Percentiles rank a stretch among this genome's conserved stretches.
These are phyloP conservation scores for Pisolithus albus DNA, from an alignment of 768 basidiomycete species.

Conservation along the genomic window DNA sequence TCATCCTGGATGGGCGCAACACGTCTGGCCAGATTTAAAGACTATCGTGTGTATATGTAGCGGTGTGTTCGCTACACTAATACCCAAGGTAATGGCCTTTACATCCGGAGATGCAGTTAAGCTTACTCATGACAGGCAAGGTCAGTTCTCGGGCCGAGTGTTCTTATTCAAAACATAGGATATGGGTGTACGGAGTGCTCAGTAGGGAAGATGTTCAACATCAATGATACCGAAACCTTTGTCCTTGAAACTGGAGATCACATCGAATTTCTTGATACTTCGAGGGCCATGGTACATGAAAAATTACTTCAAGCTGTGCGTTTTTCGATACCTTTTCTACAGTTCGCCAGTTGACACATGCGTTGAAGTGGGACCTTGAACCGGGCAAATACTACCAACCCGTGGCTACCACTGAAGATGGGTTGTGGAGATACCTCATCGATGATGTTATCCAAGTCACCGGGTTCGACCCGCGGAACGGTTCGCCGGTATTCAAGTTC, in stretches of 20 bases:
- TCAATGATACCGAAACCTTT: background rate
- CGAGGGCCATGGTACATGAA: background rate
- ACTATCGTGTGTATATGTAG: background rate
- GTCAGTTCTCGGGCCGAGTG: slow-evolving; percentile 10
- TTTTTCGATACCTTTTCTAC: background rate
- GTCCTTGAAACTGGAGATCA: background rate
- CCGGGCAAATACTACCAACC: slow-evolving; percentile 7
- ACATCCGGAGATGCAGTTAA: background rate
- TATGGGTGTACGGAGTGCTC: slow-evolving; percentile 8
- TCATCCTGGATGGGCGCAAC: background rate
- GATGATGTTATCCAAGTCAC: background rate
- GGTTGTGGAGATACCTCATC: too few relatives aligned
- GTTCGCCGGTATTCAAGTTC: too few relatives aligned
- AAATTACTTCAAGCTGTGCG: background rate
- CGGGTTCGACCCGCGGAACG: slow-evolving; percentile 9
- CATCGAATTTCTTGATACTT: slow-evolving; percentile 2
- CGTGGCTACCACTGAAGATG: too few relatives aligned
- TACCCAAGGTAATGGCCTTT: slow-evolving; percentile 2
- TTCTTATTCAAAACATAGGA: slow-evolving; percentile 5
- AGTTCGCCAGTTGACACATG: too few relatives aligned
- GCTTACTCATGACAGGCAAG: slow-evolving; percentile 4
- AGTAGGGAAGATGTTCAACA: slow-evolving; percentile 5
- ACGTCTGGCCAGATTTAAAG: slow-evolving; percentile 3
- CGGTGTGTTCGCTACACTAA: background rate
- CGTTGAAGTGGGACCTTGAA: background rate